phyloP scores from a whole-genome alignment of 495 filamentous ascomycete species.

The Rhizodiscina lignyota region DNA sequence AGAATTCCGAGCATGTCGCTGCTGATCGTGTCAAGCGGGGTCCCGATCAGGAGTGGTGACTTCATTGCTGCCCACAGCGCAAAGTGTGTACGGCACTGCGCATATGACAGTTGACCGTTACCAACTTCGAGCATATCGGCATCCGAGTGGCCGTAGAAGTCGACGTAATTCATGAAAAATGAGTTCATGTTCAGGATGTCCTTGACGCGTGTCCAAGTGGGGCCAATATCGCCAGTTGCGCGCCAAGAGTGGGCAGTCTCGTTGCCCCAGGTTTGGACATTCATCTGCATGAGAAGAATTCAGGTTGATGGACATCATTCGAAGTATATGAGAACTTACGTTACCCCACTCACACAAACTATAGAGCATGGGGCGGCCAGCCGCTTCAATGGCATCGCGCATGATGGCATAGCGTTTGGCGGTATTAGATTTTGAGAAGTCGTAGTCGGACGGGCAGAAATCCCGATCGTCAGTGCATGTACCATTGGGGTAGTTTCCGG shows the following conservation, averaged over 20 bases:
- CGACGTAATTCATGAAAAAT: conserved; percentile 29
- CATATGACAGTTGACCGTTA: conserved; percentile 37
- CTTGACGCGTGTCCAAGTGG: conserved; percentile 25
- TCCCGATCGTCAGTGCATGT: conserved; percentile 4
- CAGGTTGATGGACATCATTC: no score
- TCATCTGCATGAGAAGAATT: no score
- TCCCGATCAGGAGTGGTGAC: conserved; percentile 39
- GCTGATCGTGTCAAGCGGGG: conserved; percentile 28
- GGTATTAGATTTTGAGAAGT: conserved; percentile 35
- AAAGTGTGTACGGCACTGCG: conserved; percentile 27
- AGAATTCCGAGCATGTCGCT: conserved; percentile 32
- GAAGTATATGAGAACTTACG: no score
- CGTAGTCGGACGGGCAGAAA: conserved; percentile 29
- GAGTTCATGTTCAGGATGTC: conserved; percentile 34
- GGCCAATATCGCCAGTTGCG: conserved; percentile 33
- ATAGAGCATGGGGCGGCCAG: conserved; percentile 42
- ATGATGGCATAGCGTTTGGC: conserved; percentile 37
- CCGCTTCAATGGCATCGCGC: conserved; percentile 39
- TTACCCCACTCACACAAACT: conserved; percentile 51
- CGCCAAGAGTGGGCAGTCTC: conserved; percentile 37
- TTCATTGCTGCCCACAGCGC: conserved; percentile 43
- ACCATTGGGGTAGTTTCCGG: conserved; percentile 8
- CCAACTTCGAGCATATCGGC: conserved; percentile 57
- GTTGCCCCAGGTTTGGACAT: conserved; percentile 35
- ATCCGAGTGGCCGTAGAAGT: conserved; percentile 41